Evolutionary conservation across 2,329 filamentous ascomycete species (phyloP).

Genomic region (Fusarium secorum): DNA sequence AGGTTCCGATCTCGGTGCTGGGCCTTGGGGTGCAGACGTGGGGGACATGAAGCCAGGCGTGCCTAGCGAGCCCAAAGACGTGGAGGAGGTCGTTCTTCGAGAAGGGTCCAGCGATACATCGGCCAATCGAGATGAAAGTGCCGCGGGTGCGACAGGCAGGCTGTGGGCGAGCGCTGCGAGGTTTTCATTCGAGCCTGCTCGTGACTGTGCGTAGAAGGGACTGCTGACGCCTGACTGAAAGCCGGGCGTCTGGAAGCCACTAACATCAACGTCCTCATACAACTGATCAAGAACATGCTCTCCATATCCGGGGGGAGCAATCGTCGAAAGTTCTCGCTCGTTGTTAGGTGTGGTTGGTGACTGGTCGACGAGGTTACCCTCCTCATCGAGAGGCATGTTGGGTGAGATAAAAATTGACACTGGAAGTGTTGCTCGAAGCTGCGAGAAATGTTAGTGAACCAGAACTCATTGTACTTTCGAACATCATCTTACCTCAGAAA

Average conservation of each 20-base stretch:
- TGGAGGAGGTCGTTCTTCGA: slow-evolving; percentile 56
- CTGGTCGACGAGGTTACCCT: slow-evolving; percentile 78
- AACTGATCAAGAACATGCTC: slow-evolving; percentile 89
- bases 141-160: slow-evolving; percentile 55
- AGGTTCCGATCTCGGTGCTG: slow-evolving; percentile 51
- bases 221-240: slow-evolving; percentile 79
- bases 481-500: slow-evolving; percentile 74
- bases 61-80: slow-evolving; percentile 53
- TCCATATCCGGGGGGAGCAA: slow-evolving; percentile 92
- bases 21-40: slow-evolving; percentile 49
- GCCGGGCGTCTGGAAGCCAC: slow-evolving; percentile 81
- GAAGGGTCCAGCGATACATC: slow-evolving; percentile 66
- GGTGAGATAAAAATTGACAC: slow-evolving; percentile 96
- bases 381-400: slow-evolving; percentile 86
- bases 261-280: slow-evolving; percentile 85
- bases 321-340: slow-evolving; percentile 64
- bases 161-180: slow-evolving; percentile 59
- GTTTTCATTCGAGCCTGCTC: slow-evolving; percentile 83
- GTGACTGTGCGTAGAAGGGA: slow-evolving; percentile 75
- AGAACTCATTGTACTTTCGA: neutral
- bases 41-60: slow-evolving; percentile 57
- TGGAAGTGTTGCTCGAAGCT: slow-evolving; percentile 88
- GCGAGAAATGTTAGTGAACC: slow-evolving; percentile 10
- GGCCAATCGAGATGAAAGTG: slow-evolving; percentile 72
- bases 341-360: slow-evolving; percentile 53